Base-by-base conservation (phyloP, 768 basidiomycete genomes). In the Tulasnella sp. region DNA sequence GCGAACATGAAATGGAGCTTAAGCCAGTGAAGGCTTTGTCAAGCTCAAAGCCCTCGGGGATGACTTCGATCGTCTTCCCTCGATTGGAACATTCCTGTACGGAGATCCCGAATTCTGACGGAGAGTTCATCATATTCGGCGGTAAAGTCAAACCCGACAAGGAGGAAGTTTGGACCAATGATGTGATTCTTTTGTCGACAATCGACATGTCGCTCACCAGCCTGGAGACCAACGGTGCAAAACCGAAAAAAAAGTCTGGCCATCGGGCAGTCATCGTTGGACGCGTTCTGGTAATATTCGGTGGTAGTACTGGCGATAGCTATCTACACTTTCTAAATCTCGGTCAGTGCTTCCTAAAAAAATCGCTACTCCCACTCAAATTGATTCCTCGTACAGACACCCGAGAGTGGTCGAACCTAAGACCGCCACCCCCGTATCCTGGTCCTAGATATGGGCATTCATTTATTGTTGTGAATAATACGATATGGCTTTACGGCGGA, bases 361-460 rank as follows among this genome's bases (percentile, higher is more conserved):
- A 69, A 31, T 46, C 46, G 46, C 64, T 31, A 16, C 16, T 37
- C 31, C 11, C 9, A 2, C 64, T 69, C 8, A 28, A 2, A 14
- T 7, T 12, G 34, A 69, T 69, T 16, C 28, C 31, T 28, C 31
- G 5, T 31, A 34, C 64, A 69, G 64, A 69, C 18, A 69, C 64
- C 2, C 28, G 64, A 6, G 64, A 31, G 18, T 69, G 64, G 64
- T 69, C 64, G 34, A 69, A 69, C 18, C 64, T 69, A 9, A 69
- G 64, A 69, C 64, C 64, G 28, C 64, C 64, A 69, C 31, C 64
- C 18, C 64, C 64, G 31, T 69, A 69, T 28, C 64, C 64, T 69
- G 31, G 34, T 37, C 64, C 64, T 14, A 31, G 64, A 6, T 69
- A 3, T 69, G 64, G 64, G 2, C 34, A 31, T 37, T 28, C 31